These are phyloP conservation scores for Polysphondylium violaceum DNA, from an alignment of 78 protist species.

Conservation along the genomic window DNA sequence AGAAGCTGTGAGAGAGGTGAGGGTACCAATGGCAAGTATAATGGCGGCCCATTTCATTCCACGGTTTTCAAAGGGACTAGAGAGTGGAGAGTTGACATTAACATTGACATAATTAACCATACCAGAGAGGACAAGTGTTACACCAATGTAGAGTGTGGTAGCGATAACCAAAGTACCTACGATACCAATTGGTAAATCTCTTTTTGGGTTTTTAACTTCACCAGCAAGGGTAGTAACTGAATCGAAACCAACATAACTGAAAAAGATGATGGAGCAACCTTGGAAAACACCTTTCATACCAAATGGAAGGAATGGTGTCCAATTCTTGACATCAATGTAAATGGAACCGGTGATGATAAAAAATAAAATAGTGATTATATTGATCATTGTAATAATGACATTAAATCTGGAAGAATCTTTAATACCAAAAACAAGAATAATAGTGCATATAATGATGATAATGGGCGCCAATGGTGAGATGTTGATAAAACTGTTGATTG, in stretches of 20 bases:
- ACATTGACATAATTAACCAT: conserved; percentile 28
- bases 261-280: conserved; percentile 81
- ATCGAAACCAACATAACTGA: conserved; percentile 87
- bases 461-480: conserved; percentile 41
- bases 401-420: conserved; percentile 67
- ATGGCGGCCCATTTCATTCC: conserved; percentile 65
- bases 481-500: background rate
- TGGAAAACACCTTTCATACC: conserved; percentile 69
- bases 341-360: conserved; percentile 67
- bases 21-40: conserved; percentile 52
- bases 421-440: conserved; percentile 74
- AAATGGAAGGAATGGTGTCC: conserved; percentile 79
- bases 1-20: conserved; percentile 79
- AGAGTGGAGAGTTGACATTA: conserved; percentile 33
- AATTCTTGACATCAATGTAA: conserved; percentile 54
- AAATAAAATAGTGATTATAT: conserved; percentile 58
- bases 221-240: conserved; percentile 79
- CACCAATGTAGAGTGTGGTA: conserved; percentile 74
- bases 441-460: conserved; percentile 44
- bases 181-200: conserved; percentile 86
- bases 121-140: conserved; percentile 78
- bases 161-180: conserved; percentile 66
- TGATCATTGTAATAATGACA: conserved; percentile 44
- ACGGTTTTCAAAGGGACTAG: conserved; percentile 8
- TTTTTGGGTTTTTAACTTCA: conserved; percentile 80